Conservation (phyloP, 495 filamentous ascomycete species). For the Tuber brumale region DNA sequence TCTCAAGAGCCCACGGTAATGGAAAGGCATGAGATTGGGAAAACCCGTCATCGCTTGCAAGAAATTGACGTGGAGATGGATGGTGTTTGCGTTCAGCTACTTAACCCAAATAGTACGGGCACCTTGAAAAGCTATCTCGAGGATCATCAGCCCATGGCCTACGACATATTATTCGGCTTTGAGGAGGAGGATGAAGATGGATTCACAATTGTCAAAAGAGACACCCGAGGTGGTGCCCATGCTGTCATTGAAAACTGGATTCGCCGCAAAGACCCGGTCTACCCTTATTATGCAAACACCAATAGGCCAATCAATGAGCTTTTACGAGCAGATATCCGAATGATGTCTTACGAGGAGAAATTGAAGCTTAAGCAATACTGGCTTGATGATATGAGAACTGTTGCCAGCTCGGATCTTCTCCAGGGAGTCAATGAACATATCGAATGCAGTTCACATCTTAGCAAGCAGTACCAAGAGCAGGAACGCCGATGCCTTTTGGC, state of each 20-base stretch:
- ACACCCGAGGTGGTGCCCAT: neutral
- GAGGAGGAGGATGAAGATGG: constrained; percentile 20
- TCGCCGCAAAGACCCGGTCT: neutral
- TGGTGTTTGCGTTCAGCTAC: constrained; percentile 23
- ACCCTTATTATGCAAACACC: neutral
- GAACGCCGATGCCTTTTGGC: constrained; percentile 50
- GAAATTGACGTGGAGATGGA: constrained; percentile 38
- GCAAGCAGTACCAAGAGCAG: constrained; percentile 47
- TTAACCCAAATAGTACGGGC: constrained; percentile 3
- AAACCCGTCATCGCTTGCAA: constrained; percentile 38
- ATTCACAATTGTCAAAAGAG: constrained; percentile 3
- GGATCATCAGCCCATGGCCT: constrained; percentile 4
- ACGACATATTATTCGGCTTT: constrained; percentile 7
- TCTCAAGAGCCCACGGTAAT: constrained; percentile 42
- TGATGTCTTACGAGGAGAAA: constrained; percentile 21
- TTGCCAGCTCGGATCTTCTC: constrained; percentile 26
- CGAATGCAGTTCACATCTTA: constrained; percentile 12
- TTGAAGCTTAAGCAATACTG: constrained; percentile 21
- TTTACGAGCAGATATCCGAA: constrained; percentile 1
- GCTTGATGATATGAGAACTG: constrained; percentile 21
- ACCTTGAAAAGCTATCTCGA: constrained; percentile 22
- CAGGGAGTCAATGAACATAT: constrained; percentile 16
- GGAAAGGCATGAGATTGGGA: constrained; percentile 43
- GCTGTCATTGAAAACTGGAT: constrained; percentile 20
- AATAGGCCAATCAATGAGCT: constrained; percentile 21